Conservation (phyloP, 2,329 filamentous ascomycete species). For the Stachybotrys chlorohalonatus region DNA sequence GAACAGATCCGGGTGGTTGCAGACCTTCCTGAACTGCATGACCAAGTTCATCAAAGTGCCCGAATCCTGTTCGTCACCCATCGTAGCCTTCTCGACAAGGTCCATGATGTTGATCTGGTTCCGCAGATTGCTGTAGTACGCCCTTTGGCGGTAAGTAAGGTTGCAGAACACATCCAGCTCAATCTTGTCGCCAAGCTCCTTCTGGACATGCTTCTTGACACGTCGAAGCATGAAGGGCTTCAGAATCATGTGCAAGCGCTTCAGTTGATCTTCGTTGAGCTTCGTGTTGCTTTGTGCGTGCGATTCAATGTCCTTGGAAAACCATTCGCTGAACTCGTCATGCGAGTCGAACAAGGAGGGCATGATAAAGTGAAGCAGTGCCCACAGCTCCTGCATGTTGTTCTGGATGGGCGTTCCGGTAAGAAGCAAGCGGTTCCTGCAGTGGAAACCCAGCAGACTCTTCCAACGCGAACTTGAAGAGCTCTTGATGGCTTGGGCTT, state of each 20-base stretch:
- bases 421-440: conserved; percentile 83
- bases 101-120: conserved; percentile 99
- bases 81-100: conserved; percentile 90
- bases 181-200: conserved; percentile 97
- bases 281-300: conserved; percentile 99
- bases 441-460: conserved; percentile 85
- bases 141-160: conserved; percentile 89
- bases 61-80: conserved; percentile 89
- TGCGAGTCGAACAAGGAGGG: conserved; percentile 95
- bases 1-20: conserved; percentile 95
- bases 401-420: conserved; percentile 98
- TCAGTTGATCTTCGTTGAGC: conserved; percentile 94
- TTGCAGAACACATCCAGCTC: conserved; percentile 95
- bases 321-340: conserved; percentile 90
- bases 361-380: conserved; percentile 98
- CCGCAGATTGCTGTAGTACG: conserved; percentile 83
- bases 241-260: conserved; percentile 95
- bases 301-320: conserved; percentile 93
- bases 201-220: conserved; percentile 99
- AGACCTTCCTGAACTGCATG: conserved; percentile 99
- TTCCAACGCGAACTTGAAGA: conserved; percentile 97
- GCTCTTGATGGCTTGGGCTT: conserved; percentile 98
- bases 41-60: conserved; percentile 98
- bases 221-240: conserved; percentile 99
- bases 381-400: conserved; percentile 99